Conservation (phyloP, 495 filamentous ascomycete species). For the Patellaria atrata region DNA sequence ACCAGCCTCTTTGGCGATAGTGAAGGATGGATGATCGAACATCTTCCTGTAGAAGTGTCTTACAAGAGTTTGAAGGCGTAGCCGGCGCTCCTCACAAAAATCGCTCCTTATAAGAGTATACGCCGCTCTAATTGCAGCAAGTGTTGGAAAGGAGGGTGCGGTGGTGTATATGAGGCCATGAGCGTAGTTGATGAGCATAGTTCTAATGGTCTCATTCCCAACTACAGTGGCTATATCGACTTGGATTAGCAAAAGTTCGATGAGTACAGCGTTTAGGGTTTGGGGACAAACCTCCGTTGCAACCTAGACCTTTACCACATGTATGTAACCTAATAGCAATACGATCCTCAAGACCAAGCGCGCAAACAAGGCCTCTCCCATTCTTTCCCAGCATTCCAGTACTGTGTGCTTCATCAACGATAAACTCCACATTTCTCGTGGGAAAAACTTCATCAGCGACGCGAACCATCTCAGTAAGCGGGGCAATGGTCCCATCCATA, state of each 20-base stretch:
- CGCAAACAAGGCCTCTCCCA: constrained; percentile 53
- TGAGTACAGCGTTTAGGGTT: too few species aligned
- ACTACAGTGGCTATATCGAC: too few species aligned
- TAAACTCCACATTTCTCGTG: constrained; percentile 44
- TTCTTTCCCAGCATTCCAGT: constrained; percentile 49
- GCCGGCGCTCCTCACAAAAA: too few species aligned
- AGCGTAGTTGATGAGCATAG: constrained; percentile 52
- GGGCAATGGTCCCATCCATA: constrained; percentile 69
- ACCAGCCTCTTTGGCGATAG: constrained; percentile 1
- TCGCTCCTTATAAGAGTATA: too few species aligned
- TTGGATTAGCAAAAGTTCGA: too few species aligned
- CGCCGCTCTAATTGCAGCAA: constrained; percentile 34
- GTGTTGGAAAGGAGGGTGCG: constrained; percentile 37
- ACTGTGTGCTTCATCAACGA: constrained; percentile 70
- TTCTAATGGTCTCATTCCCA: too few species aligned
- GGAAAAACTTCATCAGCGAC: constrained; percentile 43
- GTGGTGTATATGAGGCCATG: constrained; percentile 48
- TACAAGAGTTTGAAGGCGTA: constrained; percentile 4
- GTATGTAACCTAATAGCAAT: constrained; percentile 60
- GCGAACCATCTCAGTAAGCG: constrained; percentile 42
- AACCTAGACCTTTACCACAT: constrained; percentile 63
- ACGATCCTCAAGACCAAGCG: constrained; percentile 47
- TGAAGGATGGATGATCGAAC: neutral
- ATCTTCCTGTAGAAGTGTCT: neutral
- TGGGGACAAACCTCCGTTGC: constrained; percentile 51